Conservation (phyloP, 352 stramenopile genomes). For the Phytophthora melonis region DNA sequence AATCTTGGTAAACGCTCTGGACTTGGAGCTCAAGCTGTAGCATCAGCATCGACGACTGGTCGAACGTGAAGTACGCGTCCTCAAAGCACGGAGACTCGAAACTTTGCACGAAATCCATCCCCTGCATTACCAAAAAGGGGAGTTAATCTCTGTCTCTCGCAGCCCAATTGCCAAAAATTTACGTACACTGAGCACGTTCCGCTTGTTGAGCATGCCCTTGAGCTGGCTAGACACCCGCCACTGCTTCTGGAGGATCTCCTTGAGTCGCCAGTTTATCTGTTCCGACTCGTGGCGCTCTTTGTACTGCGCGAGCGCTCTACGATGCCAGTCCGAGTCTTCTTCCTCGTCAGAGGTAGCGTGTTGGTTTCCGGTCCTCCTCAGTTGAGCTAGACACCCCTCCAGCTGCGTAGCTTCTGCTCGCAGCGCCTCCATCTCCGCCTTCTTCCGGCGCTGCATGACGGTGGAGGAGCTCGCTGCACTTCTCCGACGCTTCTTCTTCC, state of each 20-base stretch:
- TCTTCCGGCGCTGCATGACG: conserved; percentile 23
- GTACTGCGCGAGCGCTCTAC: conserved; percentile 17
- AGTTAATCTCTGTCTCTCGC: background rate
- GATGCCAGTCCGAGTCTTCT: conserved; percentile 2
- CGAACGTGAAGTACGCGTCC: background rate
- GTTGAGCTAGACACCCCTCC: conserved; percentile 2
- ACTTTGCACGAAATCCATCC: conserved; percentile 18
- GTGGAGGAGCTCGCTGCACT: conserved; percentile 28
- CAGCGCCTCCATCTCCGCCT: conserved; percentile 22
- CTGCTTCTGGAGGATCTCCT: conserved; percentile 8
- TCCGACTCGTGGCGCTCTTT: conserved; percentile 5
- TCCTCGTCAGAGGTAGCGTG: background rate
- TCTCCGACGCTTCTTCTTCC: conserved; percentile 10
- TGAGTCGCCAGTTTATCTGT: conserved; percentile 15
- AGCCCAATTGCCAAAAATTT: background rate
- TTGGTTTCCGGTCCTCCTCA: background rate
- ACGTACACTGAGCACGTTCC: conserved; percentile 19
- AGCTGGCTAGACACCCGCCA: conserved; percentile 4
- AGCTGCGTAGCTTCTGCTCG: conserved; percentile 15
- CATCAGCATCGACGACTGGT: conserved; percentile 5
- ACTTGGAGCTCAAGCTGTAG: conserved; percentile 31
- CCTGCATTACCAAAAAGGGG: conserved; percentile 8
- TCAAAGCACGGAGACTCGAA: conserved; percentile 10
- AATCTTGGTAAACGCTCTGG: conserved; percentile 14
- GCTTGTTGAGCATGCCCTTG: conserved; percentile 6